These are phyloP conservation scores for Pythium myriotylum DNA, from an alignment of 352 stramenopile genomes.

Conservation along the genomic window DNA sequence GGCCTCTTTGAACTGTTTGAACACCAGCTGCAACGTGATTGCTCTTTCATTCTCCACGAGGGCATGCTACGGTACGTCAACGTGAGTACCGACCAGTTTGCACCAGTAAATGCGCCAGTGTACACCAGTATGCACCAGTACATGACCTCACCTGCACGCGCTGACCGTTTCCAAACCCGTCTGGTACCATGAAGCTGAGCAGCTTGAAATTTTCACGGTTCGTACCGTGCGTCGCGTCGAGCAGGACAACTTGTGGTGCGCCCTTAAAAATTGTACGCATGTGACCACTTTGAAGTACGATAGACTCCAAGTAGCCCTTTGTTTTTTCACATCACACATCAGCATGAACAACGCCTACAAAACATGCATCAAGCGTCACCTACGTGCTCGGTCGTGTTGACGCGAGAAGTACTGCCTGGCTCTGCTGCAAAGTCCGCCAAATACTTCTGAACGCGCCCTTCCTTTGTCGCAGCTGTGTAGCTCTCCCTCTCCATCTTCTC, in stretches of 20 bases:
- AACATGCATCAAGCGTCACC: background rate
- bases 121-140: constrained; percentile 11
- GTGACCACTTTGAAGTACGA: constrained; percentile 10
- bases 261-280: constrained; percentile 3
- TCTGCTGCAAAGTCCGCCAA: background rate
- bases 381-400: constrained; percentile 1
- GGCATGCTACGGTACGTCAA: constrained; percentile 1
- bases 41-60: constrained; percentile 3
- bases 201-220: constrained; percentile 14
- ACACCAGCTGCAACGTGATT: background rate
- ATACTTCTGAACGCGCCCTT: constrained; percentile 5
- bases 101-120: no score
- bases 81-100: background rate
- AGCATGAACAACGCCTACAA: background rate
- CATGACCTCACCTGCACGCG: constrained; percentile 12
- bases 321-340: no score
- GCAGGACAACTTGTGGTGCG: constrained; percentile 11
- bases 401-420: background rate
- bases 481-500: constrained; percentile 6
- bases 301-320: constrained; percentile 1
- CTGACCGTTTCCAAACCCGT: constrained; percentile 7
- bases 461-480: constrained; percentile 1
- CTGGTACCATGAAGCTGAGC: constrained; percentile 11
- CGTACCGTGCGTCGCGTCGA: constrained; percentile 13
- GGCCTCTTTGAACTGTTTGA: constrained; percentile 4